A percentile compares a stretch with the other conserved stretches of the same genome.
Conservation (phyloP, 345 rosid species). For the Bruguiera parviflora region DNA sequence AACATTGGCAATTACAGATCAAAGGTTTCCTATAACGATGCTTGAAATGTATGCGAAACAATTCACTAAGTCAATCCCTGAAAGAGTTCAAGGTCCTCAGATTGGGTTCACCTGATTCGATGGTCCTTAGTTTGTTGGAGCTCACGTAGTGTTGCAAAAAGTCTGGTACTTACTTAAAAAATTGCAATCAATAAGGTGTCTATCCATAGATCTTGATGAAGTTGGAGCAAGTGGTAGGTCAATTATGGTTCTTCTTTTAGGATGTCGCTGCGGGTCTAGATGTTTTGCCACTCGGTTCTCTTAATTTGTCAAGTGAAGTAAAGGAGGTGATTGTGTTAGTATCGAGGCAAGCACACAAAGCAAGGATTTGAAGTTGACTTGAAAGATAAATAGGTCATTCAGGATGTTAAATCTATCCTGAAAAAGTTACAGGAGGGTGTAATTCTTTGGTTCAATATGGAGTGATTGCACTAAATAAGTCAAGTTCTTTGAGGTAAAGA, state of each 20-base stretch:
- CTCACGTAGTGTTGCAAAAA: slow-evolving; percentile 66
- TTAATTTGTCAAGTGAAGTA: slow-evolving; percentile 46
- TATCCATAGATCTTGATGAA: slow-evolving; percentile 56
- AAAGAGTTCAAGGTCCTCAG: slow-evolving; percentile 41
- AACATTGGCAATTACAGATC: slow-evolving; percentile 42
- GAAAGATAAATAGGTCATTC: slow-evolving; percentile 37
- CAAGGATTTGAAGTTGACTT: slow-evolving; percentile 40
- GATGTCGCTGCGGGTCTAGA: slow-evolving; percentile 55
- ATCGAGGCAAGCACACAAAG: slow-evolving; percentile 48
- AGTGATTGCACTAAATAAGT: slow-evolving; percentile 56
- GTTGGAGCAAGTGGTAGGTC: slow-evolving; percentile 49
- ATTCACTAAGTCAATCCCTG: slow-evolving; percentile 50
- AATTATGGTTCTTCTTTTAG: slow-evolving; percentile 42
- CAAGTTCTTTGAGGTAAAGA: slow-evolving; percentile 51
- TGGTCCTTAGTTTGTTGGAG: slow-evolving; percentile 56
- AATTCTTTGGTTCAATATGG: slow-evolving; percentile 51
- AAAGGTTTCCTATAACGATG: slow-evolving; percentile 41
- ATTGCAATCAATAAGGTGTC: slow-evolving; percentile 60
- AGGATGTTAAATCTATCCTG: slow-evolving; percentile 39
- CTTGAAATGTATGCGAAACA: slow-evolving; percentile 39
- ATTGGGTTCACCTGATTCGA: slow-evolving; percentile 26
- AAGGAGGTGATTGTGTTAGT: slow-evolving; percentile 47
- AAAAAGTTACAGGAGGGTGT: slow-evolving; percentile 42
- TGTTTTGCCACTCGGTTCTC: slow-evolving; percentile 43
- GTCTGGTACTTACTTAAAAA: slow-evolving; percentile 53